A percentile compares a stretch with the other conserved stretches of the same genome.
These are phyloP conservation scores for Leptomonas seymouri DNA, from an alignment of 208 protist genomes.

Conservation along the genomic window DNA sequence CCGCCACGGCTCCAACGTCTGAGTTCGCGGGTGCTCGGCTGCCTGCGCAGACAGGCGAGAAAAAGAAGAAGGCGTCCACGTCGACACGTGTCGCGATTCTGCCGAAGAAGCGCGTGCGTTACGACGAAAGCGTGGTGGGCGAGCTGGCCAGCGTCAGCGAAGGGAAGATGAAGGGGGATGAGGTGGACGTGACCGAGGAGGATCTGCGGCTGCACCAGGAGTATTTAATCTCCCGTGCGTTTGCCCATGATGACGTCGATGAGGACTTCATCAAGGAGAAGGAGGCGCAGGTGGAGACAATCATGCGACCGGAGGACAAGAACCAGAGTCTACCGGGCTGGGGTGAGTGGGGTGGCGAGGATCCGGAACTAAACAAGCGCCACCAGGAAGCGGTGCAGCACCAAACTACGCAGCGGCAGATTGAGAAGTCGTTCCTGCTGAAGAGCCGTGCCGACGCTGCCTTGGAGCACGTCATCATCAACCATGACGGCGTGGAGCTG, in stretches of 20 bases:
- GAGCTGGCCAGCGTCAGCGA: neutral
- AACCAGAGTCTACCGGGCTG: conserved; percentile 90
- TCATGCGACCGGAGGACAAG: conserved; percentile 86
- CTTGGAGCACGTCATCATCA: conserved; percentile 94
- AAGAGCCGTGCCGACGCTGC: conserved; percentile 85
- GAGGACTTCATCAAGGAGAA: conserved; percentile 92
- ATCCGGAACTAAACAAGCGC: conserved; percentile 74
- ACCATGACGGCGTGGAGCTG: conserved; percentile 91
- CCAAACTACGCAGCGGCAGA: conserved; percentile 56
- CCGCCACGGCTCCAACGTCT: neutral
- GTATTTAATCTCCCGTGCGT: conserved; percentile 91
- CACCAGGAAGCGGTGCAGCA: conserved; percentile 71
- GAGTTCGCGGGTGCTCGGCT: conserved; percentile 31
- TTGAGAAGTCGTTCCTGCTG: conserved; percentile 78
- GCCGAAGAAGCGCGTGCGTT: conserved; percentile 21
- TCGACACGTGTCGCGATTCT: conserved; percentile 35
- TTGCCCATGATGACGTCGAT: conserved; percentile 90
- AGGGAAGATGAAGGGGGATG: neutral
- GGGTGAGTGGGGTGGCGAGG: conserved; percentile 93
- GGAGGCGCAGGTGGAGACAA: conserved; percentile 78
- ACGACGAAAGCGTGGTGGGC: neutral
- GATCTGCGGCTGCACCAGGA: conserved; percentile 65
- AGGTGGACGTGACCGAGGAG: conserved; percentile 26
- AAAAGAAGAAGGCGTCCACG: conserved; percentile 8
- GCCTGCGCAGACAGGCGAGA: conserved; percentile 2